A percentile compares a stretch with the other conserved stretches of the same genome.
Conservation (phyloP, 2,329 filamentous ascomycete species). For the Phoma sp. region DNA sequence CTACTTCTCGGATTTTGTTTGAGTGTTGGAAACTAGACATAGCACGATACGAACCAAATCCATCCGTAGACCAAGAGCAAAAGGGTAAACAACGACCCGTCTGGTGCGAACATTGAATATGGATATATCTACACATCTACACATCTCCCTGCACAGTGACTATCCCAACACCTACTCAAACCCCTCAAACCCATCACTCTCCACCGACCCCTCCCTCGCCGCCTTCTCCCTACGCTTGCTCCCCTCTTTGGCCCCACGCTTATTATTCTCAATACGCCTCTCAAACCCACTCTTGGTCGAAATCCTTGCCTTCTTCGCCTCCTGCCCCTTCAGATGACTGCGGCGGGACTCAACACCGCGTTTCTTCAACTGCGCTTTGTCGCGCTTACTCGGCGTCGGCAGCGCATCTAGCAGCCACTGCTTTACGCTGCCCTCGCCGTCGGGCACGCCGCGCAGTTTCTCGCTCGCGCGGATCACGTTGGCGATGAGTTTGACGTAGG, state of each 20-base stretch:
- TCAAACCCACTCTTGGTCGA: constrained; percentile 84
- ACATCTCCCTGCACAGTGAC: too few relatives aligned
- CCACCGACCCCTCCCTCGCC: constrained; percentile 19
- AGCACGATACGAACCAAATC: too few relatives aligned
- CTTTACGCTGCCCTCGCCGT: constrained; percentile 58
- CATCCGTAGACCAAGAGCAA: too few relatives aligned
- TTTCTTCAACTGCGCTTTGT: constrained; percentile 82
- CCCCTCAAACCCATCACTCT: constrained; percentile 13
- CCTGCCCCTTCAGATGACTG: constrained; percentile 37
- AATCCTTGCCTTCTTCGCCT: constrained; percentile 64
- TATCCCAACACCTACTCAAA: too few relatives aligned
- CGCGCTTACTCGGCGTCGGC: constrained; percentile 82
- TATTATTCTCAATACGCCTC: constrained; percentile 72
- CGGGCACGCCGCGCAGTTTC: constrained; percentile 62
- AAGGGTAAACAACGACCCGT: too few relatives aligned
- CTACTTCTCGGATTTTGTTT: too few relatives aligned
- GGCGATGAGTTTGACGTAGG: constrained; percentile 86
- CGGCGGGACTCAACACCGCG: constrained; percentile 79
- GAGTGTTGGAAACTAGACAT: too few relatives aligned
- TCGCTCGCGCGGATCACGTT: constrained; percentile 90
- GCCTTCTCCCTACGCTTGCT: constrained; percentile 37
- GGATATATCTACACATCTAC: too few relatives aligned
- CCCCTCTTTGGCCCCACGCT: constrained; percentile 57
- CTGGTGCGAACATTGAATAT: too few relatives aligned
- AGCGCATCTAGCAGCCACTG: constrained; percentile 85